Percentiles rank a stretch among this genome's conserved stretches.
Evolutionary conservation across 306 rosid species (phyloP).

Genomic region (Elaeagnus macrophylla): DNA sequence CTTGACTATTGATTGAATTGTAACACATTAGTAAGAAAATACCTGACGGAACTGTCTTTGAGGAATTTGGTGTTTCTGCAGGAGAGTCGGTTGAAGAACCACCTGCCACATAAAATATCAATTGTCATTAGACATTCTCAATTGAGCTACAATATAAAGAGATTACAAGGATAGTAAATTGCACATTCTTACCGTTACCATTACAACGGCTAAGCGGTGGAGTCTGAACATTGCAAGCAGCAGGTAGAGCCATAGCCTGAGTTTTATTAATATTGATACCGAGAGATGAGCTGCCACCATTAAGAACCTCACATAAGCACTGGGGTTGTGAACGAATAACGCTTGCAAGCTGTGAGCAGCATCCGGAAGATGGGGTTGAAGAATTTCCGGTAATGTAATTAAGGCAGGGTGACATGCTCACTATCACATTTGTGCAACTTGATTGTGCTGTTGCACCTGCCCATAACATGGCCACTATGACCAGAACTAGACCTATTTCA

Average conservation of each 20-base stretch:
- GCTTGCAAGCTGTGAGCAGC: conserved; percentile 67
- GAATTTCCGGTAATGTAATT: conserved; percentile 60
- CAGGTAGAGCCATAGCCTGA: conserved; percentile 66
- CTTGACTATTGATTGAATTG: too few species aligned
- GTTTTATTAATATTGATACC: conserved; percentile 62
- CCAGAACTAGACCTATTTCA: conserved; percentile 21
- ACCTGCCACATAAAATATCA: conserved; percentile 17
- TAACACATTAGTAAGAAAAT: too few species aligned
- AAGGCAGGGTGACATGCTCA: conserved; percentile 71
- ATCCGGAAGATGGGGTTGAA: conserved; percentile 56
- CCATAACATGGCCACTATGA: conserved; percentile 30
- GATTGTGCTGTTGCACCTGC: conserved; percentile 50
- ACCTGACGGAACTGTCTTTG: conserved; percentile 56
- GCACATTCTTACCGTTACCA: conserved; percentile 39
- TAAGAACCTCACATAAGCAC: conserved; percentile 70
- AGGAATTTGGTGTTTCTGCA: conserved; percentile 47
- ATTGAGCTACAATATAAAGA: too few species aligned
- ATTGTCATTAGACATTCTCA: too few species aligned
- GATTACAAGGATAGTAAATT: too few species aligned
- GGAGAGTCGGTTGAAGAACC: conserved; percentile 59
- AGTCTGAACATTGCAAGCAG: conserved; percentile 66
- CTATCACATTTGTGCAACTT: conserved; percentile 45
- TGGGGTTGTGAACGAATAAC: conserved; percentile 57
- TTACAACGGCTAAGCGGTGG: conserved; percentile 53
- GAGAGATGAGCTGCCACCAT: conserved; percentile 51